Conservation (phyloP, 1,284 basidiomycete species). For the Cryptococcus maquisensis region DNA sequence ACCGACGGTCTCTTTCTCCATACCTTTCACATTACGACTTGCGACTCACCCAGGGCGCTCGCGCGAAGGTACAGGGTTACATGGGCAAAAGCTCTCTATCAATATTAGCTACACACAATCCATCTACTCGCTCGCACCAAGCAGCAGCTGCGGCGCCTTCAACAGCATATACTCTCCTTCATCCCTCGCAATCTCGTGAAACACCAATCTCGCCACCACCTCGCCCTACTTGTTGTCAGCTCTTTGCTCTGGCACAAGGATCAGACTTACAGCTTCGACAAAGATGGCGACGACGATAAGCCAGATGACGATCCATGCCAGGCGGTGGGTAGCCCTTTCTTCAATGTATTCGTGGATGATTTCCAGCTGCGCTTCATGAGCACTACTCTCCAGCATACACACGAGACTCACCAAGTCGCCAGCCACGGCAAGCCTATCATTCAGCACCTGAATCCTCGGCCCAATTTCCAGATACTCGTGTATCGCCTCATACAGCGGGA, state of each 20-base stretch:
- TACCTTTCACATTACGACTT: too few relatives aligned
- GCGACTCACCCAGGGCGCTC: too few relatives aligned
- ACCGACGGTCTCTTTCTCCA: too few relatives aligned
- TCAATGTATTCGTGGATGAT: constrained; percentile 93
- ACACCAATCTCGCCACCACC: constrained; percentile 71
- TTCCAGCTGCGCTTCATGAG: constrained; percentile 60
- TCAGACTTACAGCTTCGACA: constrained; percentile 45
- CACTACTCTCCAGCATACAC: neutral
- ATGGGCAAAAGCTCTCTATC: too few relatives aligned
- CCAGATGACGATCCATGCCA: constrained; percentile 94
- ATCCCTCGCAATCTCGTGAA: constrained; percentile 47
- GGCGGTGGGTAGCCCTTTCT: constrained; percentile 84
- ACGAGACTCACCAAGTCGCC: constrained; percentile 68
- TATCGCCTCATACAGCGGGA: constrained; percentile 86
- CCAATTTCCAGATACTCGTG: constrained; percentile 93
- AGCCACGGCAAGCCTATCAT: constrained; percentile 81
- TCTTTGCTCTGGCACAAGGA: neutral
- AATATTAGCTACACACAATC: too few relatives aligned
- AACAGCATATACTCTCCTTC: constrained; percentile 30
- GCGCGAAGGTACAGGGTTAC: too few relatives aligned
- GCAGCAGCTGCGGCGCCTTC: constrained; percentile 18
- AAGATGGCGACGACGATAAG: constrained; percentile 83
- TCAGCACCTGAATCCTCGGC: constrained; percentile 75
- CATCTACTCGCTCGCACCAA: neutral
- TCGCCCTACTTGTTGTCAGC: constrained; percentile 58